A percentile compares a stretch with the other conserved stretches of the same genome.
phyloP scores from a whole-genome alignment of 768 basidiomycete species.

The Boletus tylopilopsis region DNA sequence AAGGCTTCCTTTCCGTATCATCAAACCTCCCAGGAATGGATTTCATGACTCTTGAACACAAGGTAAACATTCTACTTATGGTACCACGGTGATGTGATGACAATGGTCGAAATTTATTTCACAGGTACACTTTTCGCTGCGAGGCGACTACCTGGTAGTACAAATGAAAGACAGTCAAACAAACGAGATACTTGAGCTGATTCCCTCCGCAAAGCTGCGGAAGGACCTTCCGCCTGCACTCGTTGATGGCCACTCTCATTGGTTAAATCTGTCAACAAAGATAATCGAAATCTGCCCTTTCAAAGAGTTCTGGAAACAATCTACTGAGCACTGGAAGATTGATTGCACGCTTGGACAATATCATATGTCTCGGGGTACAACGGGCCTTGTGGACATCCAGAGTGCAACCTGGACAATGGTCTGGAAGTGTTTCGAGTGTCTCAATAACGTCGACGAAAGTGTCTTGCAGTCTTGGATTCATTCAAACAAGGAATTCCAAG shows the following conservation, averaged over 20 bases:
- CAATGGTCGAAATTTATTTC: not conserved
- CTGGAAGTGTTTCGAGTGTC: not conserved
- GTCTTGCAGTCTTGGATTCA: no score
- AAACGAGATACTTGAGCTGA: slow-evolving; percentile 9
- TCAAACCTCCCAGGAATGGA: not conserved
- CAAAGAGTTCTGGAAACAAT: slow-evolving; percentile 14
- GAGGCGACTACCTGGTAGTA: slow-evolving; percentile 3
- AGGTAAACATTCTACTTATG: not conserved
- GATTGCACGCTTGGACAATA: not conserved
- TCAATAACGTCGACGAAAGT: no score
- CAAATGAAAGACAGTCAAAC: not conserved
- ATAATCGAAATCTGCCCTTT: slow-evolving; percentile 21
- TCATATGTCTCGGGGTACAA: not conserved
- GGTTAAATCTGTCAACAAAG: slow-evolving; percentile 16
- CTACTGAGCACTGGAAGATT: slow-evolving; percentile 17
- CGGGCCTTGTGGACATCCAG: slow-evolving; percentile 16
- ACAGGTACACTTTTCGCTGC: slow-evolving; percentile 18
- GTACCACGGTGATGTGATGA: not conserved
- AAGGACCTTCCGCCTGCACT: slow-evolving; percentile 18
- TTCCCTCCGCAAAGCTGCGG: slow-evolving; percentile 10
- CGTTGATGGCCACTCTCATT: slow-evolving; percentile 17
- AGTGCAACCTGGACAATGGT: not conserved
- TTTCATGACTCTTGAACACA: not conserved
- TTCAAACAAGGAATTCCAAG: no score
- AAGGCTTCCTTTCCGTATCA: not conserved